These are phyloP conservation scores for Solanum lignicaule DNA, from an alignment of 257 asterid genomes.

Conservation along the genomic window DNA sequence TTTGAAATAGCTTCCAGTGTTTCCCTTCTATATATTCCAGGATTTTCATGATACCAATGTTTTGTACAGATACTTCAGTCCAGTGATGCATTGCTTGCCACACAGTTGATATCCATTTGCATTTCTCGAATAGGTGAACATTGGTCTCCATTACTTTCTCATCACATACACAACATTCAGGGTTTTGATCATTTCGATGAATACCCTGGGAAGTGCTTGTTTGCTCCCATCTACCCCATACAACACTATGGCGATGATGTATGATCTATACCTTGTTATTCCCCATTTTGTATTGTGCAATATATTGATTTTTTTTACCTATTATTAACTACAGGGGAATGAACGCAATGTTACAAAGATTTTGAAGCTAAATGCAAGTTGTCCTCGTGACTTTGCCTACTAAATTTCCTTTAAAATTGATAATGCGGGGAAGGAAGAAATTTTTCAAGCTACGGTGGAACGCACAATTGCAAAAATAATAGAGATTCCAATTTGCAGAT, in stretches of 20 bases:
- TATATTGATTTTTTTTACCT: not conserved
- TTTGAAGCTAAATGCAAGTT: not conserved
- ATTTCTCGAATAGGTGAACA: not conserved
- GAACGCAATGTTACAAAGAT: not conserved
- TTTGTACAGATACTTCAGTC: too few relatives aligned
- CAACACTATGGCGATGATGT: not conserved
- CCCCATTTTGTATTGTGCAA: not conserved
- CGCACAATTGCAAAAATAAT: rapidly evolving
- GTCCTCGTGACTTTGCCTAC: not conserved
- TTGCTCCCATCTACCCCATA: not conserved
- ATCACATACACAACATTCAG: not conserved
- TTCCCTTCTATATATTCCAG: too few relatives aligned
- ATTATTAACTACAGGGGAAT: not conserved
- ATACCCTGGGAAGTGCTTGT: not conserved
- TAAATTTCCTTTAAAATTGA: not conserved
- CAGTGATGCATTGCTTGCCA: too few relatives aligned
- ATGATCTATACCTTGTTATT: not conserved
- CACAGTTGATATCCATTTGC: not conserved
- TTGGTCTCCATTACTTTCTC: not conserved
- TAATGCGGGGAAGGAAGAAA: not conserved
- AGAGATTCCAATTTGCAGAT: not conserved
- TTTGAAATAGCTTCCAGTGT: too few relatives aligned
- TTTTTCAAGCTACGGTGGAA: not conserved
- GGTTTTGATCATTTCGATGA: not conserved
- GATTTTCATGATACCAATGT: too few relatives aligned